Evolutionary conservation across 2,329 filamentous ascomycete genomes (phyloP), one percentile per base, ranked within the genome.

Genomic region (Tolypocladium capitatum): DNA sequence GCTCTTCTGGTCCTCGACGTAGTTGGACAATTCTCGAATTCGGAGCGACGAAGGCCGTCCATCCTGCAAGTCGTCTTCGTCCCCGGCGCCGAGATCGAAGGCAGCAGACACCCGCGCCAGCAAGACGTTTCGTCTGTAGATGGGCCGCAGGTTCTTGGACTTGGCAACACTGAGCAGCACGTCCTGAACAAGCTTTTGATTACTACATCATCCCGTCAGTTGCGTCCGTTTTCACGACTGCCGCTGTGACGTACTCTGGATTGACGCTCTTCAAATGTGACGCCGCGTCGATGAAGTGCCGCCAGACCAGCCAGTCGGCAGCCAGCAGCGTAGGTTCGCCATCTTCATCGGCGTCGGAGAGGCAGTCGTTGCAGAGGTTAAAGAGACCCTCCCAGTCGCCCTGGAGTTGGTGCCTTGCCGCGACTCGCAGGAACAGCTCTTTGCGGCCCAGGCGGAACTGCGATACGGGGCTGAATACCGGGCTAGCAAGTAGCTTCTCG

Each of bases 381-480:
- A 69, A 75, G 5, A 73, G 60, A 0, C 56, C 56, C 5, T 63
- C 58, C 69, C 71, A 76, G 24, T 71, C 60, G 9, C 60, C 58
- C 6, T 64, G 60, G 1, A 56, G 52, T n/a, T 66, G 63, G 10
- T 72, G 62, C 10, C 60, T 63, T 5, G 57, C 49, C 5, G 73
- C 56, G 0, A 63, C 60, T n/a, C 70, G 65, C n/a, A 67, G 56
- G 13, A 75, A 61, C 0, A 73, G 54, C 49, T 74, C 67, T 51
- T 75, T 76, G 44, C 68, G 68, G 3, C 71, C 72, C 20, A 66
- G 57, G 18, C 59, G 63, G 41, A 76, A 68, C 52, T 75, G 71
- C 20, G 57, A 56, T 3, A 70, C 54, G 0, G 71, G 72, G 0
- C 67, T 67, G 9, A 73, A 65, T 0, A 64, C 53, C 0, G 66